Evolutionary conservation across 305 asterid species (phyloP).

Genomic region (Fraxinus sp.): DNA sequence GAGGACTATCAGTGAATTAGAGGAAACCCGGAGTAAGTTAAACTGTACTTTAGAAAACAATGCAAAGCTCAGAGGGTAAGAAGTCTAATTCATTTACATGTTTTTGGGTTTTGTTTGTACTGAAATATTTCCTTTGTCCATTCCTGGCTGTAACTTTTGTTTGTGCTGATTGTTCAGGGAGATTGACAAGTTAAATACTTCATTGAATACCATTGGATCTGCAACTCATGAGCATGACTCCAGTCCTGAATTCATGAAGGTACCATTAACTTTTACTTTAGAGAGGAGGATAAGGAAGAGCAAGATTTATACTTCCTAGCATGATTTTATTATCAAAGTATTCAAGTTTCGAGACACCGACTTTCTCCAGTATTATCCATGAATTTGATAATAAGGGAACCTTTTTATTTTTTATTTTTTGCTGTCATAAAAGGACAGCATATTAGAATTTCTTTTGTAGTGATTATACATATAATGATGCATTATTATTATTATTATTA

Average conservation of each 20-base stretch:
- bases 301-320: not conserved
- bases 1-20: slow-evolving; percentile 61
- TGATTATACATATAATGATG: slow-evolving; percentile 2
- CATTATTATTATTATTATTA: not conserved
- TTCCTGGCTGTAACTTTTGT: not conserved
- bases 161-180: slow-evolving; percentile 50
- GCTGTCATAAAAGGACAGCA: not conserved
- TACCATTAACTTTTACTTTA: slow-evolving; percentile 21
- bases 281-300: not conserved
- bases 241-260: slow-evolving; percentile 69
- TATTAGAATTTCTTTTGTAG: not conserved
- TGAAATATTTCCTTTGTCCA: slow-evolving; percentile 6
- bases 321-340: not conserved
- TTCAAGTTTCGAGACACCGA: not conserved
- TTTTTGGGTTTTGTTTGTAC: slow-evolving; percentile 20
- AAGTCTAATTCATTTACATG: slow-evolving; percentile 11
- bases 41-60: slow-evolving; percentile 65
- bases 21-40: slow-evolving; percentile 61
- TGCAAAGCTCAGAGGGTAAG: slow-evolving; percentile 66
- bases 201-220: slow-evolving; percentile 33
- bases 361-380: not conserved
- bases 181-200: slow-evolving; percentile 49
- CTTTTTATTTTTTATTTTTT: not conserved
- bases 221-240: slow-evolving; percentile 42
- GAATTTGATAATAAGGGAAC: not conserved